A percentile compares a stretch with the other conserved stretches of the same genome.
Conservation (phyloP, 805 yeast genomes). For the Metschnikowia kofuensis region DNA sequence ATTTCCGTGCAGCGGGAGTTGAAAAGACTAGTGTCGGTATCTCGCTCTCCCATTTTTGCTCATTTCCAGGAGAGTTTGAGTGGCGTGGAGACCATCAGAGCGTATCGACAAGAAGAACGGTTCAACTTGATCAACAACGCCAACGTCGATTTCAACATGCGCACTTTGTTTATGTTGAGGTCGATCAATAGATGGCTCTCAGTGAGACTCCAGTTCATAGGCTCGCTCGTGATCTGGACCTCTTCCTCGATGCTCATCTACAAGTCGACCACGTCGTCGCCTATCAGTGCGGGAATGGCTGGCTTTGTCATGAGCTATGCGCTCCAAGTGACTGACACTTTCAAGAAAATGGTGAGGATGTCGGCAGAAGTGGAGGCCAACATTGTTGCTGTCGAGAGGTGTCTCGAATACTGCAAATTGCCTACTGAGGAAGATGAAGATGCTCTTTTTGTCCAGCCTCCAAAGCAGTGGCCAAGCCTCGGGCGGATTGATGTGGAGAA, state of each 20-base stretch:
- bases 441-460: conserved; percentile 2
- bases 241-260: conserved; percentile 48
- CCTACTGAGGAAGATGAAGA: conserved; percentile 35
- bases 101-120: conserved; percentile 64
- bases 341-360: conserved; percentile 56
- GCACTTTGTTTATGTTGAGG: conserved; percentile 48
- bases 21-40: conserved; percentile 60
- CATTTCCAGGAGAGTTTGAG: conserved; percentile 77
- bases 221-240: conserved; percentile 51
- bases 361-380: conserved; percentile 64
- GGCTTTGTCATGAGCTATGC: conserved; percentile 68
- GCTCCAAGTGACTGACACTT: conserved; percentile 50
- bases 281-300: conserved; percentile 55
- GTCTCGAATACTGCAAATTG: conserved; percentile 54
- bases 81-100: conserved; percentile 77
- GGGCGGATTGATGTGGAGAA: conserved; percentile 23
- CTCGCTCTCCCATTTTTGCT: conserved; percentile 51
- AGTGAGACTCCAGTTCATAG: conserved; percentile 58
- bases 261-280: conserved; percentile 35
- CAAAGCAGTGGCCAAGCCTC: conserved; percentile 13
- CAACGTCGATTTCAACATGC: conserved; percentile 48
- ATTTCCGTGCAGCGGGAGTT: conserved; percentile 79
- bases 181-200: conserved; percentile 66
- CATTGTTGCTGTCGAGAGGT: conserved; percentile 66
- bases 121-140: conserved; percentile 55